Base-by-base conservation (phyloP, 768 basidiomycete genomes). In the Chalciporus chontae region DNA sequence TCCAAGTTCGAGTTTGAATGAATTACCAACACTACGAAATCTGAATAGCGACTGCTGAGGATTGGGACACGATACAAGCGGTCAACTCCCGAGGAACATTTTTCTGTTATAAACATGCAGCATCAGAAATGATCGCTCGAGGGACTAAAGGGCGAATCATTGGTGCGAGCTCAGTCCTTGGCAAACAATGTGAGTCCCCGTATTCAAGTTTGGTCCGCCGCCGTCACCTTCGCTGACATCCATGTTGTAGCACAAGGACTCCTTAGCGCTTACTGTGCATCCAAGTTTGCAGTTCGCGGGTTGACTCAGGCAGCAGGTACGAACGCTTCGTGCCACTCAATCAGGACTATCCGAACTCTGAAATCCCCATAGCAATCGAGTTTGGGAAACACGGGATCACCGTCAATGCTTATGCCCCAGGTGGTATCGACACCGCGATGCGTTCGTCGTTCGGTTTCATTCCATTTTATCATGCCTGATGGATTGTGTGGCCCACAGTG, bases 51-150 rank as follows among this genome's bases (percentile, higher is more conserved):
- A 29, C 27, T 10, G 27, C 44, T 6, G n/a, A 36, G 3, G 42
- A 34, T 0, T 56, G 55, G 55, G 48, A 56, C 8, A 42, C 17
- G 2, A 8, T 45, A 9, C 49, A 56, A 40, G 54, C 38, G 3
- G 13, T 84, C 58, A 84, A 85, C 55, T 68, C 73, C 52, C 73
- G 76, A 43, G 80, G 81, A 40, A 64, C 73, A 6, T 83, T 78
- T 68, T 71, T 79, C 49, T 83, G 80, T 59, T 84, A 82, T 43
- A 79, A 83, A 43, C 73, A 81, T 53, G 83, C 81, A 3, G 82
- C 79, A 13, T 69, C 69, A 52, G 74, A 78, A 57, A 85, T 85
- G 84, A 72, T 81, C 19, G 50, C 61, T 9, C 77, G 77, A 65
- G 71, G 73, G 0, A 64, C 64, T 4, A 74, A 78, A 8, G 78